Base-by-base conservation (phyloP, 495 filamentous ascomycete genomes). In the Pseudevernia furfuracea region DNA sequence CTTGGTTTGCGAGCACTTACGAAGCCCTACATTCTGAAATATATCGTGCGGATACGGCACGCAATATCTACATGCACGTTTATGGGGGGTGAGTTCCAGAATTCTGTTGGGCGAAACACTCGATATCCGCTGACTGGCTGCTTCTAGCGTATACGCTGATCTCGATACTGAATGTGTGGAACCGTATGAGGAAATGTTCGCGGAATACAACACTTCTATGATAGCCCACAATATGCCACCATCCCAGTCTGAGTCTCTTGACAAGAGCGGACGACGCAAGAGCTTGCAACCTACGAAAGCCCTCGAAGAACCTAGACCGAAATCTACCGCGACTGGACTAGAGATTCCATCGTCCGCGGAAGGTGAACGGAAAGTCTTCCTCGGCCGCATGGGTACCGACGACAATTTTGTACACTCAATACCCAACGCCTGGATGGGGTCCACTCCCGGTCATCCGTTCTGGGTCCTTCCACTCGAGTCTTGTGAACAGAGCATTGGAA, bases 381-480 rank as follows among this genome's bases (percentile, higher is more conserved):
- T 71, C 21, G 69, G 69, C 5, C 68, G 69, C 25, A 69, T 71
- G 69, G 69, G 69, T 48, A 62, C 61, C 12, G 67, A 71, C 38
- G 61, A 63, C 15, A n/a, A 23, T 8, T 65, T 30, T 28, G 7
- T 49, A 8, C 68, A 71, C 38, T 62, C 58, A 43, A 70, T 71
- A 25, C 69, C 69, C 44, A 69, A 71, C 62, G 69, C 68, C 10
- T 71, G 65, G 65, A 71, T 70, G 69, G 68, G 61, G 10, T 66
- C 69, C 19, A 67, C 69, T 17, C 68, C 69, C 28, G 61, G 64
- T 25, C 69, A 71, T 62, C 69, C 69, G 17, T 70, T 71, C 59
- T 68, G 65, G 64, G 52, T 70, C 11, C 59, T 71, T 28, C 68
- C 67, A 14, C 32, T 67, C 41, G 39, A 68, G 53, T 55, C 36